Evolutionary conservation across 306 rosid species (phyloP), one percentile per base, ranked within the genome.

Genomic region (Cucumis cinereus): DNA sequence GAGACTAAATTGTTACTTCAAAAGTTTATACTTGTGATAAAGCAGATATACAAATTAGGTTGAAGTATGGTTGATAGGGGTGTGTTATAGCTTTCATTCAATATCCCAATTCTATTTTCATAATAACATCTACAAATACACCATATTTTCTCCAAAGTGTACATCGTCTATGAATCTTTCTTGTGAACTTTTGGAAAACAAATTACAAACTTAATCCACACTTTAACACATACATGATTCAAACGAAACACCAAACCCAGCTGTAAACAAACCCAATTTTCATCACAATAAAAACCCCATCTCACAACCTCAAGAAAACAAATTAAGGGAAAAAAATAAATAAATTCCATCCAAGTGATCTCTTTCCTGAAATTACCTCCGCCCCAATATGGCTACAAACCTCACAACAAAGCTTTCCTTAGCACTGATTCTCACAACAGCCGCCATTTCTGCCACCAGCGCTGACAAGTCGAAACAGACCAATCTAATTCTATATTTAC

Each of bases 401-500:
- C 35, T 80, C 17, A 12, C 4, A 43, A 38, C 58, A 36, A n/a
- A 61, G 41, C 41, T 61, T 30, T 28, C 41, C 41, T 15, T 61
- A 16, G 67, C 20, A 28, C 67, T 61, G 20, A 61, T 61, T 61
- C 67, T 61, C 40, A 15, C 67, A 15, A 7, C 20, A 4, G 67
- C 67, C 41, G 67, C 36, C 67, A 7, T 61, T 61, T 61, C 67
- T 12, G 36, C 12, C 40, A 36, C 69, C 40, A 40, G 60, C n/a
- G 1, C 28, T 17, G 69, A 7, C 5, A 67, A 80, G n/a, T 56
- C 56, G 7, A 77, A 73, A 54, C 74, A 77, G 38, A 77, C 81
- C 40, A 43, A 81, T 49, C 23, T 81, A 20, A n/a, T 78, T 35
- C 30, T 61, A n/a, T 81, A 77, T 40, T 20, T 63, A 1, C 76